These are phyloP conservation scores for Boletus rubroflammeus DNA, from an alignment of 768 basidiomycete species.

Conservation along the genomic window DNA sequence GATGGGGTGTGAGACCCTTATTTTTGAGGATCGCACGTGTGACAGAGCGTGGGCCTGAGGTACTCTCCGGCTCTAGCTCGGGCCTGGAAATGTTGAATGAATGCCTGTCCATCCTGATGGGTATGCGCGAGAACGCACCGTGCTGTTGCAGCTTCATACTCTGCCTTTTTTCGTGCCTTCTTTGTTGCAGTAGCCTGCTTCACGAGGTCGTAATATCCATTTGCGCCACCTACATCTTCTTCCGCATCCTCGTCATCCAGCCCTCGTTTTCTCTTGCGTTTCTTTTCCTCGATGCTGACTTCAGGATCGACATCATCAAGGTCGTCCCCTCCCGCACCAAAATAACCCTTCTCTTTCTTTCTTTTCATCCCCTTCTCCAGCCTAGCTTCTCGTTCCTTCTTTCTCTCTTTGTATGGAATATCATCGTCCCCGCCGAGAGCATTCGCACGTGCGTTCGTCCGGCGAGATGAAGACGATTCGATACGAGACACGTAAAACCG, in stretches of 20 bases:
- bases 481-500: conserved; percentile 94
- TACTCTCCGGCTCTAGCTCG: conserved; percentile 36
- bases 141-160: conserved; percentile 65
- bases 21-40: conserved; percentile 92
- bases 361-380: conserved; percentile 43
- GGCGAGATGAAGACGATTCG: conserved; percentile 71
- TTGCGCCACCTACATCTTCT: conserved; percentile 46
- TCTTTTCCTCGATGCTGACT: conserved; percentile 29
- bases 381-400: conserved; percentile 57
- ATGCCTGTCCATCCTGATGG: conserved; percentile 5
- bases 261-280: conserved; percentile 38
- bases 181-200: conserved; percentile 66
- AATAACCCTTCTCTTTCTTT: conserved; percentile 30
- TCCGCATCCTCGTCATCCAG: conserved; percentile 38
- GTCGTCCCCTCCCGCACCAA: conserved; percentile 60
- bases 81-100: conserved; percentile 22
- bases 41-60: conserved; percentile 79
- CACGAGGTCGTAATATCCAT: conserved; percentile 91
- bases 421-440: conserved; percentile 92
- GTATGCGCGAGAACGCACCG: conserved; percentile 42
- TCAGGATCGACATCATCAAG: conserved; percentile 57
- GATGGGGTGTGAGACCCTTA: conserved; percentile 87
- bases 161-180: conserved; percentile 77
- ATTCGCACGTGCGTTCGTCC: conserved; percentile 66
- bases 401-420: conserved; percentile 79